Base-by-base conservation (phyloP, 352 stramenopile genomes). In the Halophytophthora polymorphica region DNA sequence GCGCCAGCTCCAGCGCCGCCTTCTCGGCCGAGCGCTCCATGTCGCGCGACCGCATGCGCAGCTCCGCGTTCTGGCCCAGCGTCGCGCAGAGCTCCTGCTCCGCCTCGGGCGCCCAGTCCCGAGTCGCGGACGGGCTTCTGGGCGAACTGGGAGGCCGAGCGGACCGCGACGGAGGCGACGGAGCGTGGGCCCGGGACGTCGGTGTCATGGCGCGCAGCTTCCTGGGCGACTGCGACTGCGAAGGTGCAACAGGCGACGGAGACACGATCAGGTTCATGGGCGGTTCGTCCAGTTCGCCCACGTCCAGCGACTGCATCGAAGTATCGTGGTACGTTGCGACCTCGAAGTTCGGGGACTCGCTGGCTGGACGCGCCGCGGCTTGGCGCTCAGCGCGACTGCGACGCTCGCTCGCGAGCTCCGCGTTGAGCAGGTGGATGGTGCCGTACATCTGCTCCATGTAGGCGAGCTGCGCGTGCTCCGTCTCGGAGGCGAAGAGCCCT, bases 381-480 rank as follows among this genome's bases (percentile, higher is more conserved):
- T 58, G 48, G 8, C 63, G 46, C 13, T 45, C 45, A 12, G 57
- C 23, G 41, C 60, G 61, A 3, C 55, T 59, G n/a, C 62, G 55
- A 7, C 71, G 66, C 31, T 86, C 74, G 15, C 50, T 64, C 28
- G 81, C 73, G 33, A 86, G 33, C 45, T 86, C 71, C 0, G 64
- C 58, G 15, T 70, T 83, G 12, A 84, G 33, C 22, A 62, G 28
- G 50, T 76, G 72, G 48, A 89, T 84, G 3, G 68, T 80, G 17
- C 51, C 70, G 57, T 85, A 82, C 69, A 89, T 87, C 39, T 86
- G 62, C 43, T 89, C 75, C 78, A 89, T 89, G 47, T 84, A 84
- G 15, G 60, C 61, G 23, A 84, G 62, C 28, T 89, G 75, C 3
- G 53, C 53, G 17, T 71, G 64, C 42, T 83, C 56, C 10, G 62